Base-by-base conservation (phyloP, 768 basidiomycete species). In the Phaeotremella skinneri region DNA sequence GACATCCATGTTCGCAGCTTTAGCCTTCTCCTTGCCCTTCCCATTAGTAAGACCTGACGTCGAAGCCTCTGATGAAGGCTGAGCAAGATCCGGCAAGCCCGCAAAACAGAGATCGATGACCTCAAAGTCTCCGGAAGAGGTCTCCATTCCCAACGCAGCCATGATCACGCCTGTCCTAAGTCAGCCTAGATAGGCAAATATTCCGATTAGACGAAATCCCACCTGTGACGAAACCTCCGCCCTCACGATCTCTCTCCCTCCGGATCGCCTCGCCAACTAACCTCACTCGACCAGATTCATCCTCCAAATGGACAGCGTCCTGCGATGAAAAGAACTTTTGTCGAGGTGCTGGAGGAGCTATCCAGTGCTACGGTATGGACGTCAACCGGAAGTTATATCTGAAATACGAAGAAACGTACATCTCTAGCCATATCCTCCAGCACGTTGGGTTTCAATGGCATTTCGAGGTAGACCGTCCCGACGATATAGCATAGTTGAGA, bases 391-490 rank as follows among this genome's bases (percentile, higher is more conserved):
- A 31, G 17, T 14, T 2, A n/a, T 4, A 17, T 16, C 37, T 9
- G 26, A 47, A 37, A 26, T 29, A 30, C 2, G 30, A n/a, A n/a
- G n/a, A 7, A 20, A 54, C 90, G 66, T 70, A 97, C 96, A 68
- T 99, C 92, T 75, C 89, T 83, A 23, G 87, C 91, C 64, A 98
- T 84, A 63, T 99, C 96, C 68, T 91, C 88, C 62, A 99, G 82
- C n/a, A 99, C 89, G 70, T 97, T 98, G 0, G 94, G 94, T 72
- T 99, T 99, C 52, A 98, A 81, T 7, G 92, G 90, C 96, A 99
- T 99, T 60, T 99, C 92, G 85, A 98, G 87, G 76, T 97, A 99
- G 4, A 97, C 86, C 0, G 96, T 99, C 2, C 96, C 96, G 54
- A 96, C 80, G 61, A 98, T 83, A 76, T 87, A 97, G 76, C 91